Conservation (phyloP, 352 stramenopile genomes). For the Phytophthora palmivora region DNA sequence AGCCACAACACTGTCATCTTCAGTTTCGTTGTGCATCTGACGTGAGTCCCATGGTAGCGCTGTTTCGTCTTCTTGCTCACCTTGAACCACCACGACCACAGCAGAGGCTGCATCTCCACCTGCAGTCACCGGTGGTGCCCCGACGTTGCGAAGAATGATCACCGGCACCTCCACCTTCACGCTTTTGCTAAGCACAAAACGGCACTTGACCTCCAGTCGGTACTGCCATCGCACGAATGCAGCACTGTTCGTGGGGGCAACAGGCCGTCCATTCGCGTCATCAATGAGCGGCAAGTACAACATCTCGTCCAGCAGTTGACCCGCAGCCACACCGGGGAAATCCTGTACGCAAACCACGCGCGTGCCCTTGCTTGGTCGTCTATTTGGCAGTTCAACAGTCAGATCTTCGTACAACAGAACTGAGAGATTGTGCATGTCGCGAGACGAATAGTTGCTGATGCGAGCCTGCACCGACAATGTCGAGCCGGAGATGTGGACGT, state of each 20-base stretch:
- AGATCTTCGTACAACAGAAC: slow-evolving; percentile 43
- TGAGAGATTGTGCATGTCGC: slow-evolving; percentile 38
- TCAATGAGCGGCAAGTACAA: slow-evolving; percentile 37
- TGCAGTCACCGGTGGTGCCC: slow-evolving; percentile 6
- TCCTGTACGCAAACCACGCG: slow-evolving; percentile 31
- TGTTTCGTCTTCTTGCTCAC: not conserved
- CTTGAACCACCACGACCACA: slow-evolving; percentile 27
- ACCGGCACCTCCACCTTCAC: slow-evolving; percentile 47
- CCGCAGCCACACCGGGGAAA: slow-evolving; percentile 34
- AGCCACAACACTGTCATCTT: slow-evolving; percentile 10
- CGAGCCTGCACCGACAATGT: slow-evolving; percentile 33
- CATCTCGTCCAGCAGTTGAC: slow-evolving; percentile 35
- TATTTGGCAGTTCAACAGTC: slow-evolving; percentile 37
- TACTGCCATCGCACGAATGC: slow-evolving; percentile 43
- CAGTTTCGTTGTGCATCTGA: slow-evolving; percentile 5
- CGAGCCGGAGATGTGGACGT: slow-evolving; percentile 38
- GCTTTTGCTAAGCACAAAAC: slow-evolving; percentile 43
- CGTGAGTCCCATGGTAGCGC: slow-evolving; percentile 4
- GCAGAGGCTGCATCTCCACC: slow-evolving; percentile 8
- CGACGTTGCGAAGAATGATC: slow-evolving; percentile 33
- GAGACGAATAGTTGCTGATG: slow-evolving; percentile 44
- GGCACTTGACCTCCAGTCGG: slow-evolving; percentile 42
- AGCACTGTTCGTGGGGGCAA: slow-evolving; percentile 38
- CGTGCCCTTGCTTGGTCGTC: slow-evolving; percentile 27
- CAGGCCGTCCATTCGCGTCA: slow-evolving; percentile 14